These are phyloP conservation scores for Thelonectria rubi DNA, from an alignment of 2,329 filamentous ascomycete genomes.

Conservation along the genomic window DNA sequence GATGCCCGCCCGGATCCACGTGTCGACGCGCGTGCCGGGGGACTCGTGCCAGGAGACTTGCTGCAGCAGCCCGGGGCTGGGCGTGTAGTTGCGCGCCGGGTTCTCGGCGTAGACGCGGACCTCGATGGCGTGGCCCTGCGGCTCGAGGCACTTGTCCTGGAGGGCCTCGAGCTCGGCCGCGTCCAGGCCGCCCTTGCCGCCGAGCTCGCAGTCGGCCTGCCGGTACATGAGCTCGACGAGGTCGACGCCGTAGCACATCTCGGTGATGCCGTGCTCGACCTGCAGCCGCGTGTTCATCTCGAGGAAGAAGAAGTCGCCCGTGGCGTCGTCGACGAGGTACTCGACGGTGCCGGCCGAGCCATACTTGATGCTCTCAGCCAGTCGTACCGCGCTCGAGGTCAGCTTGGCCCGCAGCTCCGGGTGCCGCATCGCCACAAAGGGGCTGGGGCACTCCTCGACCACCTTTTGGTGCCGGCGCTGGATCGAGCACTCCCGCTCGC, in stretches of 20 bases:
- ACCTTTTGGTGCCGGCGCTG: slow-evolving; percentile 76
- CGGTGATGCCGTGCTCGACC: slow-evolving; percentile 81
- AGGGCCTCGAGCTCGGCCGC: slow-evolving; percentile 16
- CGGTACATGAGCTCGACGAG: slow-evolving; percentile 64
- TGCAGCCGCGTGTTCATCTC: slow-evolving; percentile 71
- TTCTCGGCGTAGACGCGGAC: slow-evolving; percentile 55
- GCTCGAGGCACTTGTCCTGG: slow-evolving; percentile 30
- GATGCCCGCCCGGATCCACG: slow-evolving; percentile 67
- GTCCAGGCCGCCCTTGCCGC: slow-evolving; percentile 18
- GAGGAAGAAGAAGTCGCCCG: slow-evolving; percentile 66
- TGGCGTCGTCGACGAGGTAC: slow-evolving; percentile 70
- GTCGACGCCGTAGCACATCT: slow-evolving; percentile 78
- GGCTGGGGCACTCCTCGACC: slow-evolving; percentile 74
- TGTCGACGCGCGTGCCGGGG: slow-evolving; percentile 64
- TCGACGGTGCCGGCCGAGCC: slow-evolving; percentile 53
- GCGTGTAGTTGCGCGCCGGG: slow-evolving; percentile 64
- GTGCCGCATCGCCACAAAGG: slow-evolving; percentile 56
- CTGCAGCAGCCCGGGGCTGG: slow-evolving; percentile 67
- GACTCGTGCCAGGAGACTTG: slow-evolving; percentile 62
- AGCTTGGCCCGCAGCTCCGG: slow-evolving; percentile 45
- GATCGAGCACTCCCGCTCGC: slow-evolving; percentile 74
- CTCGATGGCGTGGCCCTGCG: slow-evolving; percentile 47
- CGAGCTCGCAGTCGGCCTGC: slow-evolving; percentile 44
- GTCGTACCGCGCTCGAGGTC: slow-evolving; percentile 22
- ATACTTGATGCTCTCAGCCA: slow-evolving; percentile 42